Evolutionary conservation across 805 yeast genomes (phyloP).

Genomic region (Myxozyma neotropica): DNA sequence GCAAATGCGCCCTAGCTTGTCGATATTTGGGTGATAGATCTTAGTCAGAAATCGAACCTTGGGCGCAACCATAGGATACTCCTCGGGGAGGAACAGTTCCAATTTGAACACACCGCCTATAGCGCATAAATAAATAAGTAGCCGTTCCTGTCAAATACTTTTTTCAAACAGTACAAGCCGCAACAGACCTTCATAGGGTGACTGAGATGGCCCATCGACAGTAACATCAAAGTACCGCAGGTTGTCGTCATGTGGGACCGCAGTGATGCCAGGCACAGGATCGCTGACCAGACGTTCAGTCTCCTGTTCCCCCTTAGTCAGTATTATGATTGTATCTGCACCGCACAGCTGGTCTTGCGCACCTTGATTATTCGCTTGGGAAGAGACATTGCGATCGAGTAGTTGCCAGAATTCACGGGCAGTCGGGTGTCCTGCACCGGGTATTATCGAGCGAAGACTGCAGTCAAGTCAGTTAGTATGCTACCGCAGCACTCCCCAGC

Average conservation of each 20-base stretch:
- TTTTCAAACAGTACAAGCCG: too few species aligned
- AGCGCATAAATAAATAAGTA: too few species aligned
- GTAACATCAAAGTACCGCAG: conserved; percentile 89
- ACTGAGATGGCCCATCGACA: conserved; percentile 85
- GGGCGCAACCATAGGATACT: conserved; percentile 88
- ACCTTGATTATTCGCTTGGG: conserved; percentile 92
- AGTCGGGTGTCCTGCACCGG: neutral
- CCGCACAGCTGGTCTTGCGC: too few species aligned
- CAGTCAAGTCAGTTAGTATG: too few species aligned
- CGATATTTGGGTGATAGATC: conserved; percentile 96
- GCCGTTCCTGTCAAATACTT: too few species aligned
- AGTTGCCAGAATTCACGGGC: neutral
- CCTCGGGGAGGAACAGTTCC: conserved; percentile 91
- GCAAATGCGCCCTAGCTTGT: conserved; percentile 91
- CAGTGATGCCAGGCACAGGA: conserved; percentile 95
- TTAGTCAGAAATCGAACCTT: conserved; percentile 90
- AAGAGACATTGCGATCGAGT: conserved; percentile 46
- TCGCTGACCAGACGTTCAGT: conserved; percentile 89
- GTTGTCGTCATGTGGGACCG: conserved; percentile 92
- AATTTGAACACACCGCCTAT: conserved; percentile 65
- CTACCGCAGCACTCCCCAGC: neutral
- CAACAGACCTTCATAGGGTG: conserved; percentile 81
- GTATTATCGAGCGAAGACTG: neutral
- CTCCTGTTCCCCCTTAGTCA: conserved; percentile 55
- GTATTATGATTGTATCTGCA: neutral